A percentile compares a stretch with the other conserved stretches of the same genome.
Evolutionary conservation across 257 asterid genomes (phyloP).

Genomic region (Perilla frutescens): DNA sequence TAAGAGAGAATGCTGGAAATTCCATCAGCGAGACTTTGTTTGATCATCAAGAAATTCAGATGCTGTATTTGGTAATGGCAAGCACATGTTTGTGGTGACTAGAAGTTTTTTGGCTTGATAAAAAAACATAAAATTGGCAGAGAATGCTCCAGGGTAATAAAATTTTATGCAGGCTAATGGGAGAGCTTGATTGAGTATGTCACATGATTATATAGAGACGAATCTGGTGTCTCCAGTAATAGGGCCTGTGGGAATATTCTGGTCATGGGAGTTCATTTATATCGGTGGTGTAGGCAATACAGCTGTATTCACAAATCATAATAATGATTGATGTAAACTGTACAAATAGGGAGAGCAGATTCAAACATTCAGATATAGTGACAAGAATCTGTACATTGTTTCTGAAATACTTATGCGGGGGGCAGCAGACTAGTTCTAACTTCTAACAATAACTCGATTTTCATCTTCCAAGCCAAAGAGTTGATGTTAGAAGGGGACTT

Average conservation of each 20-base stretch:
- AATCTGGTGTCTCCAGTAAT: not conserved
- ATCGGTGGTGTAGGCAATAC: not conserved
- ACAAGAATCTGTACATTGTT: not conserved
- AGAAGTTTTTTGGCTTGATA: slow-evolving; percentile 18
- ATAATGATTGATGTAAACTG: slow-evolving; percentile 7
- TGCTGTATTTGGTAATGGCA: not conserved
- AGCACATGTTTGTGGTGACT: not conserved
- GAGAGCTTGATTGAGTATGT: not conserved
- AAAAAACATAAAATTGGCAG: not conserved
- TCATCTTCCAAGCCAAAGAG: slow-evolving; percentile 17
- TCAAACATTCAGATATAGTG: slow-evolving; percentile 15
- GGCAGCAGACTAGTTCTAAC: slow-evolving; percentile 21
- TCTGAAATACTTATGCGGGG: slow-evolving; percentile 8
- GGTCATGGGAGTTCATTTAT: not conserved
- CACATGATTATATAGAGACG: not conserved
- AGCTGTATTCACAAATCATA: not conserved
- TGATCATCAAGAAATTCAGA: slow-evolving; percentile 2
- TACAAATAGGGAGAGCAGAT: slow-evolving; percentile 7
- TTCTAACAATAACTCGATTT: not conserved
- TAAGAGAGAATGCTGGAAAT: not conserved
- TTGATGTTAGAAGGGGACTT: slow-evolving; percentile 36
- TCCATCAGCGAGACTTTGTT: not conserved
- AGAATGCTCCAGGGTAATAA: not conserved
- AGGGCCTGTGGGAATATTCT: not conserved
- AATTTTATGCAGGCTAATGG: slow-evolving; percentile 4